These are phyloP conservation scores for Fusarium sp. DNA, from an alignment of 2,329 filamentous ascomycete genomes.

Conservation along the genomic window DNA sequence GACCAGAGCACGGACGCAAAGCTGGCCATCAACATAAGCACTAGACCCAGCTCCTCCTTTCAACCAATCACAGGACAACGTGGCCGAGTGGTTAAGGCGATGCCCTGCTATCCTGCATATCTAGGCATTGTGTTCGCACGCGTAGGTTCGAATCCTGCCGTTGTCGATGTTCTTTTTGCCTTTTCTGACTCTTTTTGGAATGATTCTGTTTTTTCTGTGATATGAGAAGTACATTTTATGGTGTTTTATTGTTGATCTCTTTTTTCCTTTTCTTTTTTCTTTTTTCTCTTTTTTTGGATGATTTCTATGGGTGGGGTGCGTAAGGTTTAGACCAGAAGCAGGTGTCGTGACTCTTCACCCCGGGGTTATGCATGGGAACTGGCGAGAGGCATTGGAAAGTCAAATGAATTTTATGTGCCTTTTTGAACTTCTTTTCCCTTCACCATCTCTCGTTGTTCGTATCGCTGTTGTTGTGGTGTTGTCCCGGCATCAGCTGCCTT, in stretches of 20 bases:
- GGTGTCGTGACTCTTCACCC: too few relatives aligned
- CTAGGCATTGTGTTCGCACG: not conserved
- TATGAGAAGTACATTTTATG: too few relatives aligned
- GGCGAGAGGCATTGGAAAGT: too few relatives aligned
- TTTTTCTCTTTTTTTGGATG: not conserved
- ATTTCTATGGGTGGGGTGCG: not conserved
- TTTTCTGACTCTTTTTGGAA: not conserved
- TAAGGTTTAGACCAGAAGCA: not conserved
- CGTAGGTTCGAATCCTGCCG: not conserved
- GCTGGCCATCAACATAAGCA: not conserved
- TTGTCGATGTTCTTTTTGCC: not conserved
- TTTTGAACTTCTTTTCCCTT: too few relatives aligned
- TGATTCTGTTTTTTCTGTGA: not conserved
- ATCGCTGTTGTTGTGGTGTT: too few relatives aligned
- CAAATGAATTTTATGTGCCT: too few relatives aligned
- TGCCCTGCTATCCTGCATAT: not conserved
- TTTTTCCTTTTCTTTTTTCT: not conserved
- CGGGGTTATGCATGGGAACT: too few relatives aligned
- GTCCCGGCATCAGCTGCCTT: too few relatives aligned
- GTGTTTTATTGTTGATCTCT: not conserved
- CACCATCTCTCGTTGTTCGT: too few relatives aligned
- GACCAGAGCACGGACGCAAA: not conserved
- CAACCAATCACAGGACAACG: not conserved
- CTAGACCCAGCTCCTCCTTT: rapidly evolving
- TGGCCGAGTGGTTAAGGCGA: not conserved